Evolutionary conservation across 305 asterid genomes (phyloP).

Genomic region (Fraxinus sp.): DNA sequence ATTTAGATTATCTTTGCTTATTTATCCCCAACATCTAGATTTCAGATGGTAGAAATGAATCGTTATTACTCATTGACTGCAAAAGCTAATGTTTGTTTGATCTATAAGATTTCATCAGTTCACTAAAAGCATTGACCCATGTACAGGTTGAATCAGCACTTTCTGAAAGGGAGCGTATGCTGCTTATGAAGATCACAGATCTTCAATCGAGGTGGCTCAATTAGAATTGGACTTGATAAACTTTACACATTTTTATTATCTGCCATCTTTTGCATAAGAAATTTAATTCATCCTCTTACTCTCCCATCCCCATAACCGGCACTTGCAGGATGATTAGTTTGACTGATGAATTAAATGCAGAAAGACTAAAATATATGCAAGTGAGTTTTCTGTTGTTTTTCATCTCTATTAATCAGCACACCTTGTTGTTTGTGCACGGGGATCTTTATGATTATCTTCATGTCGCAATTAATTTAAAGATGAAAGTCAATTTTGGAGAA

Average conservation of each 20-base stretch:
- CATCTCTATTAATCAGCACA: neutral
- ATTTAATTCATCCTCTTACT: slow-evolving; percentile 22
- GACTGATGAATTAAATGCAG: slow-evolving; percentile 88
- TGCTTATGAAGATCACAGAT: slow-evolving; percentile 76
- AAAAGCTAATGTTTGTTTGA: slow-evolving; percentile 9
- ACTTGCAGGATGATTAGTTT: slow-evolving; percentile 78
- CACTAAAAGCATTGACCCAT: slow-evolving; percentile 10
- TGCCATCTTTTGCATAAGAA: slow-evolving; percentile 14
- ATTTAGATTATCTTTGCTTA: neutral
- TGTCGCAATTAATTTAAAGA: slow-evolving; percentile 4
- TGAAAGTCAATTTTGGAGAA: neutral
- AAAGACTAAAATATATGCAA: slow-evolving; percentile 72
- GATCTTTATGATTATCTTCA: neutral
- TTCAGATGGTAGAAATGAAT: neutral
- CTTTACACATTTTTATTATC: neutral
- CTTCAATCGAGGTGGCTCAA: slow-evolving; percentile 76
- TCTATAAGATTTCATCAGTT: slow-evolving; percentile 14
- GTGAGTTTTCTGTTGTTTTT: slow-evolving; percentile 45
- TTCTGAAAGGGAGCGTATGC: slow-evolving; percentile 87
- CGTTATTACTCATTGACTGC: neutral
- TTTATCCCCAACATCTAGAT: neutral
- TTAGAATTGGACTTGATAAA: slow-evolving; percentile 3
- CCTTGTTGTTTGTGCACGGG: neutral
- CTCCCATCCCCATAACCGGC: slow-evolving; percentile 5
- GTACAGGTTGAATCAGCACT: slow-evolving; percentile 61